These are phyloP conservation scores for Aspergillus heteromorphus DNA, from an alignment of 495 filamentous ascomycete genomes.

Conservation along the genomic window DNA sequence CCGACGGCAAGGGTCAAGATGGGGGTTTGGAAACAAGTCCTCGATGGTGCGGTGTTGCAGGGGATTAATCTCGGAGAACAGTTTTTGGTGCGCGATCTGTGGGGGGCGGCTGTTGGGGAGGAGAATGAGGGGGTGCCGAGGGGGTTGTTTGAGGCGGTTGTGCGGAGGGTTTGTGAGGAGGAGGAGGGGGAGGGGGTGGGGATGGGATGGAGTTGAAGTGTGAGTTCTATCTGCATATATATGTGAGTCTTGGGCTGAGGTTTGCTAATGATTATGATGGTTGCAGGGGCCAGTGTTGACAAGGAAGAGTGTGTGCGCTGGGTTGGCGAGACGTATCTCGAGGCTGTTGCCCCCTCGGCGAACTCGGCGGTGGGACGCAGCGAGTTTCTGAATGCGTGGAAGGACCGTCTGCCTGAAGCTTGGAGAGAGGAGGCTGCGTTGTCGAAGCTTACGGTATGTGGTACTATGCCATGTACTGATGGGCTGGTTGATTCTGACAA, in stretches of 20 bases:
- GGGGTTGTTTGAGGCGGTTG: slow-evolving; percentile 38
- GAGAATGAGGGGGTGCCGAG: slow-evolving; percentile 32
- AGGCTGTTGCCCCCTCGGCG: slow-evolving; percentile 37
- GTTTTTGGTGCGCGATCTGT: slow-evolving; percentile 44
- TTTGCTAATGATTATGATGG: slow-evolving; percentile 7
- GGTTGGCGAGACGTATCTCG: slow-evolving; percentile 49
- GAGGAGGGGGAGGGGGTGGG: slow-evolving; percentile 18
- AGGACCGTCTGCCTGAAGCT: slow-evolving; percentile 51
- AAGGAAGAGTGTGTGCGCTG: slow-evolving; percentile 39
- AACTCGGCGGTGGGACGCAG: slow-evolving; percentile 33
- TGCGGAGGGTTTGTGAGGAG: slow-evolving; percentile 30
- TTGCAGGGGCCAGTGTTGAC: slow-evolving; percentile 44
- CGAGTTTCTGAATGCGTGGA: slow-evolving; percentile 50
- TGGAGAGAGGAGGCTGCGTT: slow-evolving; percentile 51
- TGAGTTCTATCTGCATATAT: slow-evolving; percentile 21
- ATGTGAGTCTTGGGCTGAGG: background rate
- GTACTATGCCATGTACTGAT: background rate
- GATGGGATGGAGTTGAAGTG: slow-evolving; percentile 28
- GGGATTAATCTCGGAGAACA: slow-evolving; percentile 40
- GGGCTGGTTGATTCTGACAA: background rate
- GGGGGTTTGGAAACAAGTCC: slow-evolving; percentile 42
- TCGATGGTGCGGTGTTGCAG: slow-evolving; percentile 42
- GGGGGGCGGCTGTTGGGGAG: slow-evolving; percentile 44
- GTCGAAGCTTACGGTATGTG: slow-evolving; percentile 39
- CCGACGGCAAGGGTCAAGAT: slow-evolving; percentile 38